These are phyloP conservation scores for Coniochaeta ligniaria DNA, from an alignment of 2,329 filamentous ascomycete genomes.

Conservation along the genomic window DNA sequence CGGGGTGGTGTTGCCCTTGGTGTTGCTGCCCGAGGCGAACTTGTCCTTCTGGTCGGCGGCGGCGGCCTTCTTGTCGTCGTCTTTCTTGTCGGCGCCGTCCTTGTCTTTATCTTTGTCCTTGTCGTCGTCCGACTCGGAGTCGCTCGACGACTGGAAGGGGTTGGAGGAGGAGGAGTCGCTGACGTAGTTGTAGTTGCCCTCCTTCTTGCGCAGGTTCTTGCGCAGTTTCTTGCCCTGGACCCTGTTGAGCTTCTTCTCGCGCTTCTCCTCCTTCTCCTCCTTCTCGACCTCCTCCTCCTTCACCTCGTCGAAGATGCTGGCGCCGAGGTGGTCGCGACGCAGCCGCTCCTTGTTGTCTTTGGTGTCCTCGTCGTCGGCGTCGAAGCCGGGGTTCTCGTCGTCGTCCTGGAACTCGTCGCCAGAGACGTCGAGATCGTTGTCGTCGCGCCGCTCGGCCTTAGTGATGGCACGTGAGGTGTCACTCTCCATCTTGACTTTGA, in stretches of 20 bases:
- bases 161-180: constrained; percentile 57
- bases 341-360: constrained; percentile 67
- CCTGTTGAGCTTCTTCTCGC: constrained; percentile 62
- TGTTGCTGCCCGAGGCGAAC: constrained; percentile 48
- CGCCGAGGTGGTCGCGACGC: constrained; percentile 75
- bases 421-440: constrained; percentile 61
- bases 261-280: constrained; percentile 62
- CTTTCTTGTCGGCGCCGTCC: constrained; percentile 57
- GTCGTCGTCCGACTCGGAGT: constrained; percentile 14
- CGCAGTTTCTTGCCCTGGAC: constrained; percentile 69
- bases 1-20: constrained; percentile 60
- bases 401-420: constrained; percentile 80
- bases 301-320: constrained; percentile 70
- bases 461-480: constrained; percentile 54
- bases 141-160: constrained; percentile 22
- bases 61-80: constrained; percentile 45
- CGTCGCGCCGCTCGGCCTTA: constrained; percentile 60
- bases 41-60: constrained; percentile 21
- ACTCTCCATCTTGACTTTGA: constrained; percentile 63
- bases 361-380: constrained; percentile 72
- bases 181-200: constrained; percentile 82
- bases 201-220: constrained; percentile 76
- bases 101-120: constrained; percentile 49
- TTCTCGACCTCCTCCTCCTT: constrained; percentile 67
- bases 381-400: constrained; percentile 70